Evolutionary conservation across 257 asterid species (phyloP).

Genomic region (Nicotiana undulata): DNA sequence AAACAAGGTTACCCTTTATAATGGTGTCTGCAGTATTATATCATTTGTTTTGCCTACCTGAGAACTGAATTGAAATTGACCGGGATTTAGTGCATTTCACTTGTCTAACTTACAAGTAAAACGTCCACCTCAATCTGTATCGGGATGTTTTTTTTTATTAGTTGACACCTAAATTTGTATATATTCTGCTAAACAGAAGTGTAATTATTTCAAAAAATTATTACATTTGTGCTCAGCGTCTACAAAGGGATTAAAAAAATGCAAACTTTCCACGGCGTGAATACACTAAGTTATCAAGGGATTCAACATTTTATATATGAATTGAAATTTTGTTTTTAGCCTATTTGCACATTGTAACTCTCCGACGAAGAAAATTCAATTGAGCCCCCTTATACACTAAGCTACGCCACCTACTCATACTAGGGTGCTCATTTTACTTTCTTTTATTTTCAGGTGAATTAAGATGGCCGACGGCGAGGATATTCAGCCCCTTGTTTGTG

Average conservation of each 20-base stretch:
- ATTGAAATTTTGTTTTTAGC: background rate
- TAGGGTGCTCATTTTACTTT: background rate
- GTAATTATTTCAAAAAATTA: background rate
- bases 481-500: conserved; percentile 39
- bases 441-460: conserved; percentile 2
- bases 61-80: background rate
- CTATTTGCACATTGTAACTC: too few relatives aligned
- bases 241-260: too few relatives aligned
- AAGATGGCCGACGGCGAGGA: conserved; percentile 36
- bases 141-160: background rate
- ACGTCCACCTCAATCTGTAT: background rate
- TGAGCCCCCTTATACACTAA: too few relatives aligned
- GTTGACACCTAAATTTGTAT: background rate
- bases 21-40: background rate
- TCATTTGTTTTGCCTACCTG: background rate
- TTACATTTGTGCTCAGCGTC: too few relatives aligned
- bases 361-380: too few relatives aligned
- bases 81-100: background rate
- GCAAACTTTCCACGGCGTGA: too few relatives aligned
- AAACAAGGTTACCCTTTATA: background rate
- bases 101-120: background rate
- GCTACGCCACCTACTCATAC: too few relatives aligned
- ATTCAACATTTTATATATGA: too few relatives aligned
- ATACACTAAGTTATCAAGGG: too few relatives aligned
- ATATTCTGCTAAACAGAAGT: background rate